phyloP scores from a whole-genome alignment of 257 asterid species.

The Cynanchum wilfordii region DNA sequence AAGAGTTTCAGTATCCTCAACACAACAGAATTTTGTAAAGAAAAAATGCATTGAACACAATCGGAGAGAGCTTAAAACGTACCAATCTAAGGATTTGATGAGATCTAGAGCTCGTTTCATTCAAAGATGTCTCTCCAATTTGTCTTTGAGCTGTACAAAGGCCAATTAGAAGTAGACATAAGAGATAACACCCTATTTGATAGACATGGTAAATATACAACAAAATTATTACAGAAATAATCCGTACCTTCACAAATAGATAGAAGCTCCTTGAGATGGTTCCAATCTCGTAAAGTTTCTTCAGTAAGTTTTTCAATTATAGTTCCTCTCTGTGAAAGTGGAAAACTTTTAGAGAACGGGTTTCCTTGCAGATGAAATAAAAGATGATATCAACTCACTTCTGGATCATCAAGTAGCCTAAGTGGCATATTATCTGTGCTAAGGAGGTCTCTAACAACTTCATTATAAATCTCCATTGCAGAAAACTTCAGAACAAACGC shows the following conservation, averaged over 20 bases:
- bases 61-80: slow-evolving; percentile 21
- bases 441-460: slow-evolving; percentile 96
- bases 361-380: slow-evolving; percentile 16
- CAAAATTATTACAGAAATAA: slow-evolving; percentile 8
- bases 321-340: slow-evolving; percentile 68
- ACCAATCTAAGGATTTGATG: slow-evolving; percentile 99
- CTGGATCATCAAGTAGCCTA: slow-evolving; percentile 96
- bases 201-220: background rate
- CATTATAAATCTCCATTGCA: slow-evolving; percentile 95
- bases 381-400: slow-evolving; percentile 51
- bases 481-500: slow-evolving; percentile 89
- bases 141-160: slow-evolving; percentile 70
- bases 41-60: slow-evolving; percentile 4
- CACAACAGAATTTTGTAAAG: background rate
- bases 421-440: slow-evolving; percentile 69
- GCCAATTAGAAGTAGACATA: slow-evolving; percentile 11
- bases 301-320: slow-evolving; percentile 89
- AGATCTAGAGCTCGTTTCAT: slow-evolving; percentile 95
- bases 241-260: slow-evolving; percentile 80
- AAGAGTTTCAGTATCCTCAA: background rate
- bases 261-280: slow-evolving; percentile 82
- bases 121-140: slow-evolving; percentile 86
- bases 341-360: slow-evolving; percentile 19
- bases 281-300: slow-evolving; percentile 88
- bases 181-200: slow-evolving; percentile 1